A percentile compares a stretch with the other conserved stretches of the same genome.
phyloP scores from a whole-genome alignment of 352 stramenopile species.

The Phytophthora foliorum region DNA sequence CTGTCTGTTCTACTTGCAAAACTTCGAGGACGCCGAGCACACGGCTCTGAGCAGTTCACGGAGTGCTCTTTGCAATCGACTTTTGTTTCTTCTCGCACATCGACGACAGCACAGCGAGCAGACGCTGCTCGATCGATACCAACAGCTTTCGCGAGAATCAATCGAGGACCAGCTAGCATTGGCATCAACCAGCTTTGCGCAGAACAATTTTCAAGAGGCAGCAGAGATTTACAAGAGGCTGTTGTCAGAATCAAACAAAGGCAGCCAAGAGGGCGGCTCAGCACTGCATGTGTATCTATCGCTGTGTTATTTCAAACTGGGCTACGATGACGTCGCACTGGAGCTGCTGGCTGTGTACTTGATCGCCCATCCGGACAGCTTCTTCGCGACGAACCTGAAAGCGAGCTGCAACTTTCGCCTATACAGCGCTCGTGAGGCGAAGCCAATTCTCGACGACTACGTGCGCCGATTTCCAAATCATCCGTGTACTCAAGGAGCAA shows the following conservation, averaged over 20 bases:
- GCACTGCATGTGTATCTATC: conserved; percentile 79
- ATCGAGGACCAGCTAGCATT: conserved; percentile 54
- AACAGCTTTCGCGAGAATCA: conserved; percentile 44
- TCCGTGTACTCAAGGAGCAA: conserved; percentile 24
- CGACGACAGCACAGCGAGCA: conserved; percentile 60
- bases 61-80: conserved; percentile 56
- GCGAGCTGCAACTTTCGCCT: conserved; percentile 70
- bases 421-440: conserved; percentile 63
- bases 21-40: conserved; percentile 61
- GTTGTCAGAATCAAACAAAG: conserved; percentile 24
- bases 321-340: conserved; percentile 77
- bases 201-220: conserved; percentile 70
- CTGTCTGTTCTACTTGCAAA: conserved; percentile 62
- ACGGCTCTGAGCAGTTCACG: conserved; percentile 54
- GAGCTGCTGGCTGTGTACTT: conserved; percentile 74
- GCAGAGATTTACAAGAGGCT: conserved; percentile 82
- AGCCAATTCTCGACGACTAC: conserved; percentile 89
- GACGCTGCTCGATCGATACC: conserved; percentile 86
- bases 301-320: conserved; percentile 78
- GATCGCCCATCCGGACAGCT: conserved; percentile 53
- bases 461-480: conserved; percentile 57
- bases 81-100: conserved; percentile 62
- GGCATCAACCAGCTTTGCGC: conserved; percentile 53
- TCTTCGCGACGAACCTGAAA: conserved; percentile 79
- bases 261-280: conserved; percentile 27